These are phyloP conservation scores for Aspergillus sergii DNA, from an alignment of 2,329 filamentous ascomycete genomes.

Conservation along the genomic window DNA sequence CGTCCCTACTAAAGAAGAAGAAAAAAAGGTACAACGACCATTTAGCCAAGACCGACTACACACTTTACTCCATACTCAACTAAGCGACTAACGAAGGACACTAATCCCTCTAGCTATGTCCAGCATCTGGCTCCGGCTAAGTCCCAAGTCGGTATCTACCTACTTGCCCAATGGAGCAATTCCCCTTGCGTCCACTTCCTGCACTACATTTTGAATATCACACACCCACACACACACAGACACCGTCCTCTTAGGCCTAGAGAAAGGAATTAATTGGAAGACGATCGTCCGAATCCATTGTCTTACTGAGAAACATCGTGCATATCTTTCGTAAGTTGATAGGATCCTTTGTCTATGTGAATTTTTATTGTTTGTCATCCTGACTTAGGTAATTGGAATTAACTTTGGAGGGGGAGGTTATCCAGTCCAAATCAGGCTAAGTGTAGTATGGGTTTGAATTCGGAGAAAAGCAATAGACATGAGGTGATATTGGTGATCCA, in stretches of 20 bases:
- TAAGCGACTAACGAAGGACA: neutral
- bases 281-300: constrained; percentile 20
- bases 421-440: neutral
- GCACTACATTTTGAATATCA: constrained; percentile 9
- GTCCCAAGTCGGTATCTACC: neutral
- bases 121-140: constrained; percentile 17
- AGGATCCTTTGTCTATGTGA: neutral
- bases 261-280: constrained; percentile 12
- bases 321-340: neutral
- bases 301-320: neutral
- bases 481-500: neutral
- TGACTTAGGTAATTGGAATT: neutral
- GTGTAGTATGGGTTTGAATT: neutral
- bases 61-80: neutral
- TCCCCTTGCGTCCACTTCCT: constrained; percentile 25
- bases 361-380: neutral
- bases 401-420: neutral
- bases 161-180: constrained; percentile 13
- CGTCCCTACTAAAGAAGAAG: neutral
- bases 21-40: neutral
- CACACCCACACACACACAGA: neutral
- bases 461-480: neutral
- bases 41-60: neutral
- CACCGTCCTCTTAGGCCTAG: neutral
- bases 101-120: constrained; percentile 16